phyloP scores from a whole-genome alignment of 768 basidiomycete genomes.

The Candolleomyces efflorescens region DNA sequence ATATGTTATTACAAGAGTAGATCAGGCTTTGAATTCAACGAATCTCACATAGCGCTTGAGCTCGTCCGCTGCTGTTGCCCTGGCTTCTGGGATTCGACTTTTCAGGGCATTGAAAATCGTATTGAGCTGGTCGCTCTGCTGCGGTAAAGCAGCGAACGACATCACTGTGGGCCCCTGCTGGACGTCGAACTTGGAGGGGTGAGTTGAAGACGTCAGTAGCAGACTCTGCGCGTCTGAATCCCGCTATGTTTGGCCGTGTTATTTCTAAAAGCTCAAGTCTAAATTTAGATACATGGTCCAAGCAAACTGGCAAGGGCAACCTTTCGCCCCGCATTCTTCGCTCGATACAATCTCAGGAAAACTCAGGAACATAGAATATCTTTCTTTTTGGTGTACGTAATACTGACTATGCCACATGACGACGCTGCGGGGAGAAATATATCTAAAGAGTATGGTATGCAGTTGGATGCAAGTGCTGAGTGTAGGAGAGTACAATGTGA shows the following conservation, averaged over 20 bases:
- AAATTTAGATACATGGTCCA: too few species aligned
- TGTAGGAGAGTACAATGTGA: slow-evolving; percentile 19
- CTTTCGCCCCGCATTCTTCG: too few species aligned
- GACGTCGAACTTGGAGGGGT: too few species aligned
- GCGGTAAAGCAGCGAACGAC: slow-evolving; percentile 55
- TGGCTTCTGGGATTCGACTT: slow-evolving; percentile 58
- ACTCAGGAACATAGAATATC: too few species aligned
- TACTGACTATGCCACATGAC: slow-evolving; percentile 10
- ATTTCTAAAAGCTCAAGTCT: too few species aligned
- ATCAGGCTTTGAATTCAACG: slow-evolving; percentile 6
- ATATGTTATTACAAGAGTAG: slow-evolving; percentile 10
- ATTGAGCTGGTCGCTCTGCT: slow-evolving; percentile 58
- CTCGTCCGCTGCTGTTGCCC: slow-evolving; percentile 66
- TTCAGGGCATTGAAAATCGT: slow-evolving; percentile 66
- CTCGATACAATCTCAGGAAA: too few species aligned
- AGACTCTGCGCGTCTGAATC: too few species aligned
- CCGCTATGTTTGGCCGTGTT: too few species aligned
- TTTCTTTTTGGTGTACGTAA: neutral
- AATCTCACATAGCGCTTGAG: slow-evolving; percentile 67
- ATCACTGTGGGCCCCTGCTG: slow-evolving; percentile 25
- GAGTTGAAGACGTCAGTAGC: too few species aligned
- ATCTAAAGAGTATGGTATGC: slow-evolving; percentile 31
- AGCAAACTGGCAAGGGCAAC: too few species aligned
- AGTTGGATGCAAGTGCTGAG: slow-evolving; percentile 52
- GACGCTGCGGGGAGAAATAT: neutral